Evolutionary conservation across 2,329 filamentous ascomycete genomes (phyloP).

Genomic region (Colletotrichum sp.): DNA sequence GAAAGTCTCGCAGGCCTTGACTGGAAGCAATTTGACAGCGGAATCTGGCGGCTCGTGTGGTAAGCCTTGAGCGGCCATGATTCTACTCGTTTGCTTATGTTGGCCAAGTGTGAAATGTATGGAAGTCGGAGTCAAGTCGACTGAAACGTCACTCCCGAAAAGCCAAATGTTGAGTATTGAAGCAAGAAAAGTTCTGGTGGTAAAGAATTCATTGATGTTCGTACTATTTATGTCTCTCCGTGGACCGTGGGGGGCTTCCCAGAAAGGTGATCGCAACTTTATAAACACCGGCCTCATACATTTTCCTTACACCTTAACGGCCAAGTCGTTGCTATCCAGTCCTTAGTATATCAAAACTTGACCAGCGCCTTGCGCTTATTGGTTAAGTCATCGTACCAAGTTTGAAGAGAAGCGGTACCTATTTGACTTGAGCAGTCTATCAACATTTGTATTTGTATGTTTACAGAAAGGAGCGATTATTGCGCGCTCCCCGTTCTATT

Average conservation of each 20-base stretch:
- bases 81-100: neutral
- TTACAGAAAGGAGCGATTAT: neutral
- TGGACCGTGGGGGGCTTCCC: neutral
- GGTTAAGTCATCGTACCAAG: neutral
- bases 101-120: neutral
- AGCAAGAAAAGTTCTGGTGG: neutral
- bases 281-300: neutral
- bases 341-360: neutral
- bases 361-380: neutral
- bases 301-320: neutral
- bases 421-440: neutral
- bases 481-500: neutral
- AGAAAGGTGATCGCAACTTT: neutral
- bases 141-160: neutral
- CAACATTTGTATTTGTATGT: neutral
- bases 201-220: neutral
- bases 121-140: neutral
- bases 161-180: neutral
- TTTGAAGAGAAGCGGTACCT: neutral
- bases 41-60: neutral
- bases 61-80: neutral
- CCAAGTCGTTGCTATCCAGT: neutral
- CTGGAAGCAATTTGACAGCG: neutral
- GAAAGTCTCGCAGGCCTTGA: neutral
- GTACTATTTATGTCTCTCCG: neutral